phyloP scores from a whole-genome alignment of 177 flowering plant genomes.

The Tripterygium wilfordii region DNA sequence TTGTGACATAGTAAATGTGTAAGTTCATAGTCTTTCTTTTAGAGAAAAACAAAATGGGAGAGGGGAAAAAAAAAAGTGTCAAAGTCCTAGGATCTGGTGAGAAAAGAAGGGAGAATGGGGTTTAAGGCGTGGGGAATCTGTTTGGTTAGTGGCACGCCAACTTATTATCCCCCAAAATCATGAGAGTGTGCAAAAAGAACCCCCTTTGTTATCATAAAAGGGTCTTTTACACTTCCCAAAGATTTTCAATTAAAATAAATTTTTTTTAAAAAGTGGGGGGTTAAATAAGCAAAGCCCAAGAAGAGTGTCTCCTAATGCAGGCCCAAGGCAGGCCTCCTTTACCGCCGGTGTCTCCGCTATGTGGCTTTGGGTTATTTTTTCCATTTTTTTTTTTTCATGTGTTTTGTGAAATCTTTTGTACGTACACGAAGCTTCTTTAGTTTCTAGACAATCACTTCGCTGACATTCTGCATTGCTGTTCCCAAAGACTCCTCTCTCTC shows the following conservation, averaged over 20 bases:
- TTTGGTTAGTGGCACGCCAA: conserved; percentile 47
- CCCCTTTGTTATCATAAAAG: conserved; percentile 12
- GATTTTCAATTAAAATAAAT: too few relatives aligned
- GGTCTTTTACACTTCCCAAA: conserved; percentile 32
- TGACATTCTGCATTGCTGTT: conserved; percentile 83
- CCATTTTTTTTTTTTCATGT: background rate
- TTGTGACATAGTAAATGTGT: too few relatives aligned
- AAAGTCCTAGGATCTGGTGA: conserved; percentile 38
- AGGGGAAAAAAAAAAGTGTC: conserved; percentile 4
- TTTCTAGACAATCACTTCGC: conserved; percentile 44
- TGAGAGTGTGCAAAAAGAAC: too few relatives aligned
- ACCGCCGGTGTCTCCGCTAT: conserved; percentile 86
- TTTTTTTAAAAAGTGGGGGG: too few relatives aligned
- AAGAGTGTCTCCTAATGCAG: conserved; percentile 47
- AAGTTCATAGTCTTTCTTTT: too few relatives aligned
- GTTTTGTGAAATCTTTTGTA: conserved; percentile 10
- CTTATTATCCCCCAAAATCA: conserved; percentile 53
- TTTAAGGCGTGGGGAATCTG: conserved; percentile 53
- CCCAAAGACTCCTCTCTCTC: conserved; percentile 29
- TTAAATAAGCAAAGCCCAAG: conserved; percentile 34
- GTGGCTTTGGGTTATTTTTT: conserved; percentile 12
- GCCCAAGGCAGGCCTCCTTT: conserved; percentile 59
- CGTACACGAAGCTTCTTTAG: conserved; percentile 44
- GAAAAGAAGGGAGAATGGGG: conserved; percentile 4
- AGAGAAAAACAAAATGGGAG: too few relatives aligned